Evolutionary conservation across 2,329 filamentous ascomycete genomes (phyloP).

Genomic region (Trichophyton simii): DNA sequence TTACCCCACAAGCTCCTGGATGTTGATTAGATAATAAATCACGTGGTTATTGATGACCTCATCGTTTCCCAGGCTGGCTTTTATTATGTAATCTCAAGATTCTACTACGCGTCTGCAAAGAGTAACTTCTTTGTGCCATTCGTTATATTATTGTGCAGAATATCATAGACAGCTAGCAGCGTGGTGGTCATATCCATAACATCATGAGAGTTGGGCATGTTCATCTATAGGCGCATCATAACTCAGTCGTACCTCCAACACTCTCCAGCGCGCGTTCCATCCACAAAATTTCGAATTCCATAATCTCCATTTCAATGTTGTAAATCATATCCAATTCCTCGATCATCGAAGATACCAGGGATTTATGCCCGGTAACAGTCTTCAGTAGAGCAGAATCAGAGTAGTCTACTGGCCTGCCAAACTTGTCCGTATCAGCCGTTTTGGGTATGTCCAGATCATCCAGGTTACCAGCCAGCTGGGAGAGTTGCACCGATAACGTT

Average conservation of each 20-base stretch:
- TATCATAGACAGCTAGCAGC: background rate
- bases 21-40: background rate
- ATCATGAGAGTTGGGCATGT: background rate
- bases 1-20: background rate
- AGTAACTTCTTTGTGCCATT: no score
- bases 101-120: no score
- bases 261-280: constrained; percentile 21
- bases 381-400: constrained; percentile 23
- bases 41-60: background rate
- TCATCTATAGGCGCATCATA: background rate
- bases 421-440: constrained; percentile 18
- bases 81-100: no score
- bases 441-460: constrained; percentile 26
- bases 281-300: constrained; percentile 24
- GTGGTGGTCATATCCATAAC: background rate
- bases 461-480: constrained; percentile 25
- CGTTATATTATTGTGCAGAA: background rate
- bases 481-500: constrained; percentile 22
- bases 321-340: constrained; percentile 27
- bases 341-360: constrained; percentile 24
- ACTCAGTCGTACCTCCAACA: background rate
- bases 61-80: no score
- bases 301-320: constrained; percentile 25
- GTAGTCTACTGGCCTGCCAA: constrained; percentile 11
- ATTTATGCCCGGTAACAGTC: constrained; percentile 19